Evolutionary conservation across 2,329 filamentous ascomycete genomes (phyloP).

Genomic region (Paecilomyces sp.): DNA sequence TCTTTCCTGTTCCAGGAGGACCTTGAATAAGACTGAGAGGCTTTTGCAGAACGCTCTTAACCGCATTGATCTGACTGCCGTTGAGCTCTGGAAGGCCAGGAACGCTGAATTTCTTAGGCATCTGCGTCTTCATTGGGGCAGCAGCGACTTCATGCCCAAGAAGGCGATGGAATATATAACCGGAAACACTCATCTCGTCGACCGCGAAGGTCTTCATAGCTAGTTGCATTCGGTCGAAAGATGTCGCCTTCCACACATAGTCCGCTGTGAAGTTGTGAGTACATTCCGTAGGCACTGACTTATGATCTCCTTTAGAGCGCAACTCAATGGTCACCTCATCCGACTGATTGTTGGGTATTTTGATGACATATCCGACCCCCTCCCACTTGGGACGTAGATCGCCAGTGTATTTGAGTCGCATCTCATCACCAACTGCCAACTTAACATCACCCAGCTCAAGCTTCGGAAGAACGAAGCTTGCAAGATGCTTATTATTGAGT

Average conservation of each 20-base stretch:
- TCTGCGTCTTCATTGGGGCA: slow-evolving; percentile 88
- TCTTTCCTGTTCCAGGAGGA: slow-evolving; percentile 95
- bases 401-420: slow-evolving; percentile 94
- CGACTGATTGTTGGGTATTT: slow-evolving; percentile 98
- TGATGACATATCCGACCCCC: slow-evolving; percentile 96
- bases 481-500: slow-evolving; percentile 93
- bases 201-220: slow-evolving; percentile 99
- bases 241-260: slow-evolving; percentile 99
- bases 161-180: slow-evolving; percentile 96
- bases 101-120: slow-evolving; percentile 95
- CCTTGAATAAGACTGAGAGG: slow-evolving; percentile 94
- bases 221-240: slow-evolving; percentile 97
- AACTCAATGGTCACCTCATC: slow-evolving; percentile 95
- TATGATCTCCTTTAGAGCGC: slow-evolving; percentile 90
- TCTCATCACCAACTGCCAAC: slow-evolving; percentile 94
- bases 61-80: slow-evolving; percentile 89
- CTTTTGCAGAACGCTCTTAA: slow-evolving; percentile 89
- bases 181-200: slow-evolving; percentile 96
- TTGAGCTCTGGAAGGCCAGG: slow-evolving; percentile 92
- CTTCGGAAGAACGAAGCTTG: slow-evolving; percentile 92
- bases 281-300: slow-evolving; percentile 89
- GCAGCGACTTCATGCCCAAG: slow-evolving; percentile 91
- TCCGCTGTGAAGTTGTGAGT: slow-evolving; percentile 98
- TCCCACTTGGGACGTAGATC: slow-evolving; percentile 91
- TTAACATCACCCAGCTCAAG: slow-evolving; percentile 97